Conservation (phyloP, 129 eudicot genomes). For the Deinandra increscens region DNA sequence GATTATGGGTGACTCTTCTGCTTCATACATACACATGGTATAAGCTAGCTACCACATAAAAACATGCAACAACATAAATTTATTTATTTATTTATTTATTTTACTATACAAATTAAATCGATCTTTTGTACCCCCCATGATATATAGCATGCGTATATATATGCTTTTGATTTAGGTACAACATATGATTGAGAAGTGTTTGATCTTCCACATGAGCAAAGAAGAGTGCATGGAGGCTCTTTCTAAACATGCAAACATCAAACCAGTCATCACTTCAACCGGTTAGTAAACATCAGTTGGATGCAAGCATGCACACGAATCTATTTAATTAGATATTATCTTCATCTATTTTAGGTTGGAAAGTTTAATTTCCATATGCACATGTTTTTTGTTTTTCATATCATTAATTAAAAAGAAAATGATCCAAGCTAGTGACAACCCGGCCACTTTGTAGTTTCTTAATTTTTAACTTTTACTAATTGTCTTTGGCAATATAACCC, state of each 20-base stretch:
- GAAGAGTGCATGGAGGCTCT: constrained; percentile 93
- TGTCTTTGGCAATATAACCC: background rate
- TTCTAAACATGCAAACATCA: constrained; percentile 76
- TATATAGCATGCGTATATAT: no score
- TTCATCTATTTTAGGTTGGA: constrained; percentile 1
- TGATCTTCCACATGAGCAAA: constrained; percentile 80
- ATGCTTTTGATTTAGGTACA: constrained; percentile 54
- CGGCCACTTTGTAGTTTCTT: background rate
- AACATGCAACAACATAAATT: no score
- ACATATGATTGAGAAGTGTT: constrained; percentile 86
- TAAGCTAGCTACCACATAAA: background rate
- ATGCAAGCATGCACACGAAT: constrained; percentile 21
- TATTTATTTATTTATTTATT: no score
- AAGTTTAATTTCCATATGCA: constrained; percentile 7
- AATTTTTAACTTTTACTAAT: background rate
- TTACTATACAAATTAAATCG: no score
- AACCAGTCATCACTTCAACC: constrained; percentile 78
- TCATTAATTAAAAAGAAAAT: background rate
- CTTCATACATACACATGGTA: constrained; percentile 90
- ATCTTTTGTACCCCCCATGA: no score
- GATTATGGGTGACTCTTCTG: constrained; percentile 56
- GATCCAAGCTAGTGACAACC: background rate
- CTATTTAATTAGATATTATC: background rate
- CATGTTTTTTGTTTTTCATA: no score
- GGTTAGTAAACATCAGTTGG: constrained; percentile 43